A percentile compares a stretch with the other conserved stretches of the same genome.
These are phyloP conservation scores for Populus ilicifolia DNA, from an alignment of 345 rosid genomes.

Conservation along the genomic window DNA sequence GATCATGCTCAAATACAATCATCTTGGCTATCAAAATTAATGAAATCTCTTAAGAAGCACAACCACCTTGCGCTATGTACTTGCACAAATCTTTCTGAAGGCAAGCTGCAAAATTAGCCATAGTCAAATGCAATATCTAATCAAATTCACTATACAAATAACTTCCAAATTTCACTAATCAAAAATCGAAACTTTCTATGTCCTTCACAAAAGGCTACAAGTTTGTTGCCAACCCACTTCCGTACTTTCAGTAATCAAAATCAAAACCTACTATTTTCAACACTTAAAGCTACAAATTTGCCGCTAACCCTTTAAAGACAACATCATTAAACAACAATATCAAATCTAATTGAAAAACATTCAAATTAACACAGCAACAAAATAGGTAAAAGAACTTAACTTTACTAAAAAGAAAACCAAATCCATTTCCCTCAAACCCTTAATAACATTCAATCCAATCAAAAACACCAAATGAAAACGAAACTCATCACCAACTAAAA, in stretches of 20 bases:
- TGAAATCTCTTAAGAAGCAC: neutral
- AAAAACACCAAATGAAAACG: neutral
- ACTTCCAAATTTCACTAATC: neutral
- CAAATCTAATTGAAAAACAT: neutral
- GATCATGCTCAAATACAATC: slow-evolving; percentile 47
- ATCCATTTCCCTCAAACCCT: neutral
- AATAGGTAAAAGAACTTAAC: neutral
- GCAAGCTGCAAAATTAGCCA: slow-evolving; percentile 1
- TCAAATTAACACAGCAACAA: neutral
- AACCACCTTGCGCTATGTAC: neutral
- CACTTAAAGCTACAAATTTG: neutral
- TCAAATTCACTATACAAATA: neutral
- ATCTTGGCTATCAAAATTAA: slow-evolving; percentile 21
- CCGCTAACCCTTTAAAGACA: neutral
- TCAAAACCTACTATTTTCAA: neutral
- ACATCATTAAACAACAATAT: neutral
- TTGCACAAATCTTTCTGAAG: neutral
- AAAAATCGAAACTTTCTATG: neutral
- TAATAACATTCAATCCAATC: neutral
- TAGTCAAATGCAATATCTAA: neutral
- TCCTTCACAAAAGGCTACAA: neutral
- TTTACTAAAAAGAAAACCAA: neutral
- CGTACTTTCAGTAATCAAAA: neutral
- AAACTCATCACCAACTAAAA: neutral
- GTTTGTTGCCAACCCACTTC: neutral